A percentile compares a stretch with the other conserved stretches of the same genome.
Conservation (phyloP, 2,329 filamentous ascomycete species). For the Monilinia laxa region DNA sequence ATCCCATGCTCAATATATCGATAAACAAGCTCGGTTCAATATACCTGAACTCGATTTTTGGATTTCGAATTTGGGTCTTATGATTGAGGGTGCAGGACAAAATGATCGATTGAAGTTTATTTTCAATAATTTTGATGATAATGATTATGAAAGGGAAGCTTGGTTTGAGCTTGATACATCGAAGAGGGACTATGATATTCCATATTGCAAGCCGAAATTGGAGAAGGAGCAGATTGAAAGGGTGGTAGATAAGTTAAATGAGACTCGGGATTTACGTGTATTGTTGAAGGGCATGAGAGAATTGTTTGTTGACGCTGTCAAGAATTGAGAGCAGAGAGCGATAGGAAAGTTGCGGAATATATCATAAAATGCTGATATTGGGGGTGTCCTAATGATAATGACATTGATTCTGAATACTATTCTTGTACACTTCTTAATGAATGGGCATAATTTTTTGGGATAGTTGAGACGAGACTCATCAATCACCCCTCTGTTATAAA, state of each 20-base stretch:
- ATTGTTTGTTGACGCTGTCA: slow-evolving; percentile 69
- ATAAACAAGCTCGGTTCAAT: slow-evolving; percentile 84
- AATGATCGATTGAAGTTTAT: slow-evolving; percentile 87
- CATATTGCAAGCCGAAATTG: slow-evolving; percentile 77
- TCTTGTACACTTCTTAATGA: neutral
- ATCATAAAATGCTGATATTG: neutral
- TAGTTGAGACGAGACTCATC: neutral
- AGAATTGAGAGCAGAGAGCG: slow-evolving; percentile 24
- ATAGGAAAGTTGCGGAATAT: neutral
- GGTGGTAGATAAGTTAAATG: slow-evolving; percentile 77
- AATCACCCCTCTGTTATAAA: neutral
- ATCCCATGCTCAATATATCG: slow-evolving; percentile 70
- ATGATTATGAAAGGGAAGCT: slow-evolving; percentile 83
- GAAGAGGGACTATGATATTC: slow-evolving; percentile 80
- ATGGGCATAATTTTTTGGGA: neutral
- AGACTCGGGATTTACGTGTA: slow-evolving; percentile 68
- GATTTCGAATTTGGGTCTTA: slow-evolving; percentile 84
- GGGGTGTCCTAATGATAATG: neutral
- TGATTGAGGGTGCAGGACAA: slow-evolving; percentile 84
- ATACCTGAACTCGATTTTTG: slow-evolving; percentile 93
- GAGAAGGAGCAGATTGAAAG: slow-evolving; percentile 74
- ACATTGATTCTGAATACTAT: neutral
- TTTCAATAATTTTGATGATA: slow-evolving; percentile 82
- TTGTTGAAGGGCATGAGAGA: slow-evolving; percentile 82
- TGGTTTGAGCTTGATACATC: slow-evolving; percentile 90